Evolutionary conservation across 306 rosid genomes (phyloP), one percentile per base, ranked within the genome.

Genomic region (Prunus mira): DNA sequence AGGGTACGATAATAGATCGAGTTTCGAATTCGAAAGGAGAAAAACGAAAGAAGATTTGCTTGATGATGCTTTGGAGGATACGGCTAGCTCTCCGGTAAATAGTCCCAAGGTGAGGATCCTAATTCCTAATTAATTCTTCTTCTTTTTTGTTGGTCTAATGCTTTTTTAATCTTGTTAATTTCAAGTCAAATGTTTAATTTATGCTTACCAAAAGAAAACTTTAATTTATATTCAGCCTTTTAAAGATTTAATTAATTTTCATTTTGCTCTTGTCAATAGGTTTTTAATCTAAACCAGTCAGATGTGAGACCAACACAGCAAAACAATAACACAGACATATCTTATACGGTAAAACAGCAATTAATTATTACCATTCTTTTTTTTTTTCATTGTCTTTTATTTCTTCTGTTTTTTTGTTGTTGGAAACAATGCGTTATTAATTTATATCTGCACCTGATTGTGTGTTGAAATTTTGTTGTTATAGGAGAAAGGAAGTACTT

Each of bases 31-130:
- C 76, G 83, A 82, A 76, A 89, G 85, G 73, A 89, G 89, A 78
- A 86, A 85, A 83, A 70, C 75, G 49, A 82, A 69, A 67, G 67
- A 78, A 41, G 57, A 72, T 61, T 49, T 89, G 69, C 58, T 78
- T 71, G 98, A 94, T 77, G 91, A 90, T 24, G 82, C 87, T 65
- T 86, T 94, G 86, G 96, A 87, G 81, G 98, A 92, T 82, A 94
- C 98, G 43, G 97, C 98, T 70, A 94, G 81, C 68, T 94, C 98
- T 85, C 96, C 97, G 3, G 71, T 90, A 58, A 82, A 79, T 32
- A 88, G 90, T 80, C 93, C 93, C 79, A 85, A 89, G 95, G 98
- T 86, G 45, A 66, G 22, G 15, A 43, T n/a, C 18, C 65, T 60
- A 27, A 22, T 38, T 2, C 63, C 19, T 1, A 18, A 61, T 7